Conservation (phyloP, 1,139 yeast species). For the Arxiozyma telluris region DNA sequence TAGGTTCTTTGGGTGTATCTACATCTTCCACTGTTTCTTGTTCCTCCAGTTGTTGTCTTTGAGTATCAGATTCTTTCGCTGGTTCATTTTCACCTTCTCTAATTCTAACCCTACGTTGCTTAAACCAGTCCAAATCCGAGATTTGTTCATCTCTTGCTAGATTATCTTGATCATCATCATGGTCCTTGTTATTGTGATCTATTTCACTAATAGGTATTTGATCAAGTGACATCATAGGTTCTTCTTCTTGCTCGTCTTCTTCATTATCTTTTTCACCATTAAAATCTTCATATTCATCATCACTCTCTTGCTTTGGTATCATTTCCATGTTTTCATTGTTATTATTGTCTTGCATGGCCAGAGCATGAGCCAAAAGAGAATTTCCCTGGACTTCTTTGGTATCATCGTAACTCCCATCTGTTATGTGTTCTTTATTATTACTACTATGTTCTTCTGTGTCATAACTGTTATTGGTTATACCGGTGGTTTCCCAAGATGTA, state of each 20-base stretch:
- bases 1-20: conserved; percentile 11
- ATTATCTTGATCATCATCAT: conserved; percentile 18
- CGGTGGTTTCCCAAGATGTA: conserved; percentile 25
- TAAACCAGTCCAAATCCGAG: conserved; percentile 85
- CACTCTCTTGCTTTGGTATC: conserved; percentile 43
- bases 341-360: conserved; percentile 29
- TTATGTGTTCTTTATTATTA: conserved; percentile 4
- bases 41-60: conserved; percentile 13
- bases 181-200: conserved; percentile 7
- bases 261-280: conserved; percentile 26
- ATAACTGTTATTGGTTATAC: conserved; percentile 6
- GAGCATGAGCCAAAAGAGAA: conserved; percentile 32
- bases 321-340: conserved; percentile 23
- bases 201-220: conserved; percentile 10
- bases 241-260: conserved; percentile 27
- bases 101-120: conserved; percentile 66
- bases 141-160: conserved; percentile 46
- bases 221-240: conserved; percentile 30
- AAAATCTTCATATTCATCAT: conserved; percentile 58
- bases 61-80: conserved; percentile 35
- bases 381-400: conserved; percentile 22
- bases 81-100: conserved; percentile 38
- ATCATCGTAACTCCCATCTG: conserved; percentile 10
- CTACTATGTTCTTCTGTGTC: conserved; percentile 15
- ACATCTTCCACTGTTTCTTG: conserved; percentile 12